These are phyloP conservation scores for Aspergillus udagawae DNA, from an alignment of 2,329 filamentous ascomycete species.

Conservation along the genomic window DNA sequence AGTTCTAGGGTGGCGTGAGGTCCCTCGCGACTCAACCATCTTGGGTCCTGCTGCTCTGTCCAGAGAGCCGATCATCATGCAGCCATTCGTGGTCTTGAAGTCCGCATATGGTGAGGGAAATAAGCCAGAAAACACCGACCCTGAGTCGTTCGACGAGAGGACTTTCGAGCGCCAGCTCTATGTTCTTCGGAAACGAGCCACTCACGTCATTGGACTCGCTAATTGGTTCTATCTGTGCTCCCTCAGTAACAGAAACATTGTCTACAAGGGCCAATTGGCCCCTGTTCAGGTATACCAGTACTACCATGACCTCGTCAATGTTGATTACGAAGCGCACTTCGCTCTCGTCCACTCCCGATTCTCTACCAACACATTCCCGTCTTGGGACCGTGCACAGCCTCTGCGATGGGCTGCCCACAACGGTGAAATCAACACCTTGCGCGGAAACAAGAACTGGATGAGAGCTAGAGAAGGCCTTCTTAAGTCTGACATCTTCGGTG, in stretches of 20 bases:
- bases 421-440: conserved; percentile 95
- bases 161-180: conserved; percentile 92
- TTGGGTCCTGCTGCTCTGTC: conserved; percentile 90
- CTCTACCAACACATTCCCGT: conserved; percentile 97
- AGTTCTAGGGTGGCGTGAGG: conserved; percentile 93
- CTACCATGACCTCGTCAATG: conserved; percentile 94
- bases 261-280: conserved; percentile 95
- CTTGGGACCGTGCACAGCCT: conserved; percentile 95
- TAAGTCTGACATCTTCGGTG: conserved; percentile 86
- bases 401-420: conserved; percentile 97
- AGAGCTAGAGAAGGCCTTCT: conserved; percentile 91
- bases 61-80: conserved; percentile 89
- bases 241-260: conserved; percentile 95
- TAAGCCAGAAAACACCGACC: conserved; percentile 73
- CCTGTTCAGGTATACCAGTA: conserved; percentile 96
- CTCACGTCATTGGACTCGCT: conserved; percentile 88
- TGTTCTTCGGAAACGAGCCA: conserved; percentile 88
- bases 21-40: conserved; percentile 87
- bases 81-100: conserved; percentile 88
- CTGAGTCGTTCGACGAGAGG: conserved; percentile 75
- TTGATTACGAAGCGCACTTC: conserved; percentile 96
- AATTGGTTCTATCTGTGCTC: conserved; percentile 99
- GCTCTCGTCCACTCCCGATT: conserved; percentile 95
- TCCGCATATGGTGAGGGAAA: conserved; percentile 79
- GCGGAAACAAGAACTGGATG: conserved; percentile 99